Conservation (phyloP, 1,284 basidiomycete genomes). For the Apiotrichum laibachii region DNA sequence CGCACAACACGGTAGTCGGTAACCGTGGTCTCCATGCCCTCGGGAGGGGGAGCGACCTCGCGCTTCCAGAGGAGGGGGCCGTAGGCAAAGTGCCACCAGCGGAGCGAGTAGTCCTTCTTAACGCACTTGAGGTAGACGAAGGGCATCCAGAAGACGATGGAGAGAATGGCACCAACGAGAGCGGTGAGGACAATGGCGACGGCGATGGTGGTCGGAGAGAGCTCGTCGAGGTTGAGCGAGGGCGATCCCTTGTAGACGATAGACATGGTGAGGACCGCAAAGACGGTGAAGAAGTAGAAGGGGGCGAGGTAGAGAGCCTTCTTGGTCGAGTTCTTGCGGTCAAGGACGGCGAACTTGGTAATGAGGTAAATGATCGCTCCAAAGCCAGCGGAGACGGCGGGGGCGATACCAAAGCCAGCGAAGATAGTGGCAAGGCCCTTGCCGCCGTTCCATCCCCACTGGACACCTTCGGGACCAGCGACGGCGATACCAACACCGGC, state of each 20-base stretch:
- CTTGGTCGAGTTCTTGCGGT: conserved; percentile 44
- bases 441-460: conserved; percentile 55
- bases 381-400: conserved; percentile 51
- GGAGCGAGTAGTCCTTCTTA: conserved; percentile 54
- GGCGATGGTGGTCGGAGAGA: conserved; percentile 43
- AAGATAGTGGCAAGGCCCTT: conserved; percentile 53
- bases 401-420: conserved; percentile 51
- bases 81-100: conserved; percentile 54
- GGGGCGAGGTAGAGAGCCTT: conserved; percentile 48
- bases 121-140: conserved; percentile 55
- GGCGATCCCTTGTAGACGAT: conserved; percentile 51
- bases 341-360: conserved; percentile 52
- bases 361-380: conserved; percentile 52
- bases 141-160: conserved; percentile 55
- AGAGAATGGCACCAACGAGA: conserved; percentile 48
- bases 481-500: conserved; percentile 56
- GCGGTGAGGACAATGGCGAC: conserved; percentile 53
- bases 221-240: conserved; percentile 50
- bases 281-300: conserved; percentile 52
- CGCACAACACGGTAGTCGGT: conserved; percentile 33
- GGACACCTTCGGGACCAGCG: conserved; percentile 47
- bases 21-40: background rate
- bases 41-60: conserved; percentile 26
- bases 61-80: conserved; percentile 55
- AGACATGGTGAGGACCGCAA: conserved; percentile 47